Evolutionary conservation across 441 rosid species (phyloP).

Genomic region (Populus hybrid): DNA sequence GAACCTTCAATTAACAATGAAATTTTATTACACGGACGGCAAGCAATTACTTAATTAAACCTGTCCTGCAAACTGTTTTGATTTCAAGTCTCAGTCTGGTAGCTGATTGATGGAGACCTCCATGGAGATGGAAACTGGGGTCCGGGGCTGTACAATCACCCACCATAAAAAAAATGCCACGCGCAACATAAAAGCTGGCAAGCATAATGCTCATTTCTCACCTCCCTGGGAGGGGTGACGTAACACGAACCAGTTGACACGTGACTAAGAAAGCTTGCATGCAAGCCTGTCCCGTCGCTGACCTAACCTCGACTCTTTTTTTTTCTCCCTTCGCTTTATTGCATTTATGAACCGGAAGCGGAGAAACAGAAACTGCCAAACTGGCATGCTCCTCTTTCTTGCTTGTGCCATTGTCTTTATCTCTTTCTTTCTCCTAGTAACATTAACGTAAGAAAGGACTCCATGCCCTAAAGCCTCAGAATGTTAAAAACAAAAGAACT

Average conservation of each 20-base stretch:
- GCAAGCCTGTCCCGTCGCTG: conserved; percentile 1
- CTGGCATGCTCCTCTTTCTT: background rate
- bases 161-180: background rate
- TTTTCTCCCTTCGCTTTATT: too few relatives aligned
- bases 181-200: conserved; percentile 5
- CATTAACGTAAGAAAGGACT: background rate
- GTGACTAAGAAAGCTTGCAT: conserved; percentile 15
- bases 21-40: too few relatives aligned
- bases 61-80: too few relatives aligned
- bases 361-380: background rate
- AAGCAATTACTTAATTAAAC: too few relatives aligned
- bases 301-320: background rate
- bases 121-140: background rate
- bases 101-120: too few relatives aligned
- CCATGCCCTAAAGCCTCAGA: background rate
- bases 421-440: background rate
- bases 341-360: background rate
- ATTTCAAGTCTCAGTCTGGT: too few relatives aligned
- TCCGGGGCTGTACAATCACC: background rate
- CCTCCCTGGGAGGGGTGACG: background rate
- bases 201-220: background rate
- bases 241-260: background rate
- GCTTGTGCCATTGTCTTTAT: background rate
- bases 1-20: too few relatives aligned
- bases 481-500: background rate